A percentile compares a stretch with the other conserved stretches of the same genome.
Conservation (phyloP, 768 basidiomycete species). For the Nevesoporus exiguus region DNA sequence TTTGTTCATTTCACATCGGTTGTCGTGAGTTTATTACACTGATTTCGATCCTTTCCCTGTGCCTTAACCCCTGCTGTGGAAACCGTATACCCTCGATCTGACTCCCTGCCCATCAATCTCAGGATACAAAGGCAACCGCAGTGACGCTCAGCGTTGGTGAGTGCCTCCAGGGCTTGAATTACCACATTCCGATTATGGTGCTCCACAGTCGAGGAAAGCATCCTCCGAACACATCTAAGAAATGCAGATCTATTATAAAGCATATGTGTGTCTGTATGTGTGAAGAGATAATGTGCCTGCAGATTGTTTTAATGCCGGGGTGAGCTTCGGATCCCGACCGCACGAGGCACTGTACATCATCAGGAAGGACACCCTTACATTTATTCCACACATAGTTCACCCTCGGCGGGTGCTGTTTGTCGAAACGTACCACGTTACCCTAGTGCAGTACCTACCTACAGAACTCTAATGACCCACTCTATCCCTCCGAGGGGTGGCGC, state of each 20-base stretch:
- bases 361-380: neutral
- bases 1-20: conserved; percentile 77
- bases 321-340: neutral
- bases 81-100: neutral
- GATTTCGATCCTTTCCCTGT: conserved; percentile 1
- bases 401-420: too few relatives aligned
- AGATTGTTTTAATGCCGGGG: neutral
- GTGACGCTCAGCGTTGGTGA: conserved; percentile 64
- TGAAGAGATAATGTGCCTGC: conserved; percentile 1
- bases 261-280: neutral
- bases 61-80: conserved; percentile 3
- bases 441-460: too few relatives aligned
- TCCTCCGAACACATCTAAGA: conserved; percentile 66
- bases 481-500: too few relatives aligned
- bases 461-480: too few relatives aligned
- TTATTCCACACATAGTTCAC: too few relatives aligned
- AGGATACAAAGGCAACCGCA: conserved; percentile 77
- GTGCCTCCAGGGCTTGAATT: conserved; percentile 18
- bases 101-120: conserved; percentile 14
- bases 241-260: conserved; percentile 61
- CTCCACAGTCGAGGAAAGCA: conserved; percentile 62
- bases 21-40: conserved; percentile 48
- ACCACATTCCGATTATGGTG: neutral
- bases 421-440: too few relatives aligned
- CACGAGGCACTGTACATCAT: conserved; percentile 1